These are phyloP conservation scores for Fusarium sp. DNA, from an alignment of 2,329 filamentous ascomycete genomes.

Conservation along the genomic window DNA sequence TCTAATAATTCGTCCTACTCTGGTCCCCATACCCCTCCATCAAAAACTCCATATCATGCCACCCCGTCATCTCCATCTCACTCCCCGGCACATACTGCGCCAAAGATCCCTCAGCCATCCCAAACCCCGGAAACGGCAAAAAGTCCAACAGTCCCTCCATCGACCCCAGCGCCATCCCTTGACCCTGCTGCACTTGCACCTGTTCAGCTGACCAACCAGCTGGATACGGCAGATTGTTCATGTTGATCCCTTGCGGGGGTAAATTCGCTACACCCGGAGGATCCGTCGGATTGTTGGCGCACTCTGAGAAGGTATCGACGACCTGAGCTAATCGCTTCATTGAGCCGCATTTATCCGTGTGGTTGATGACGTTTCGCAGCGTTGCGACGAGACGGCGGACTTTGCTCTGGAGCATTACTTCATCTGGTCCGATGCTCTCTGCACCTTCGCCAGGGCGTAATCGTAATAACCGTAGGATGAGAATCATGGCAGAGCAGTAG, in stretches of 20 bases:
- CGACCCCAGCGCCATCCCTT: slow-evolving; percentile 3
- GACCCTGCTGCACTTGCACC: background rate
- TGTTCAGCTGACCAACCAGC: background rate
- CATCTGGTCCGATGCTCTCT: background rate
- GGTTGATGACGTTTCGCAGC: slow-evolving; percentile 31
- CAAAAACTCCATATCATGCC: slow-evolving; percentile 36
- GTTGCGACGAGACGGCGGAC: slow-evolving; percentile 14
- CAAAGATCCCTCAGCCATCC: slow-evolving; percentile 6
- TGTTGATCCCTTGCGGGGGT: background rate
- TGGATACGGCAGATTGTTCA: background rate
- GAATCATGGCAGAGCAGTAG: slow-evolving; percentile 47
- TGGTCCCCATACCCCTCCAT: slow-evolving; percentile 30
- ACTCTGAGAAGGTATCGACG: slow-evolving; percentile 42
- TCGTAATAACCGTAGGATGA: slow-evolving; percentile 24
- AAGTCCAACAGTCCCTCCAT: slow-evolving; percentile 30
- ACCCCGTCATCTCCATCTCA: slow-evolving; percentile 33
- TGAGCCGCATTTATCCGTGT: slow-evolving; percentile 42
- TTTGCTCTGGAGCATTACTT: slow-evolving; percentile 15
- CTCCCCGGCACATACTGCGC: slow-evolving; percentile 20
- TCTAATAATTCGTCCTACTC: background rate
- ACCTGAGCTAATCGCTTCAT: slow-evolving; percentile 44
- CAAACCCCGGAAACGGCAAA: slow-evolving; percentile 19
- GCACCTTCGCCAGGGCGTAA: background rate
- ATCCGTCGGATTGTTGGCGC: slow-evolving; percentile 25
- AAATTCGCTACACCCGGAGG: background rate